Base-by-base conservation (phyloP, 306 rosid genomes). In the Lathyrus oleraceus region DNA sequence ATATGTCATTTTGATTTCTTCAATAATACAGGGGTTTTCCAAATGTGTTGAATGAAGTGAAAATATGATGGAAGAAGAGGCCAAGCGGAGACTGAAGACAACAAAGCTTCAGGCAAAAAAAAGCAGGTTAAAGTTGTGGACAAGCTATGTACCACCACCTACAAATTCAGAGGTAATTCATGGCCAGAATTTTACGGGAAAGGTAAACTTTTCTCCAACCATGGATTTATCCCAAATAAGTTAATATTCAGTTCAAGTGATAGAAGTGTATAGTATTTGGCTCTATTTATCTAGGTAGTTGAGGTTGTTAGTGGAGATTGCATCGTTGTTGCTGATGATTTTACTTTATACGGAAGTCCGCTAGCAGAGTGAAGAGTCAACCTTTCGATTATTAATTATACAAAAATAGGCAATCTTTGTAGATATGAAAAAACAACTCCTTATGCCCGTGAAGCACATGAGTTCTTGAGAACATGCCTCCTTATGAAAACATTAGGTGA, bases 221-320 rank as follows among this genome's bases (percentile, higher is more conserved):
- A 3, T 65, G 32, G 61, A 21, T 63, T 28, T 38, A 69, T 47
- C 21, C 15, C 25, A 48, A n/a, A 68, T 61, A 32, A 1, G 5
- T 45, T 27, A 65, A 44, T 12, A 32, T 52, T 52, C 21, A 32
- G 38, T 32, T 64, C 64, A 20, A 10, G 32, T 65, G 11, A 49
- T 51, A 35, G 10, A 42, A 16, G 39, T 47, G 23, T 74, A 56
- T 71, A 13, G 6, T 6, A 32, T 70, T 65, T 76, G 38, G 8
- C 43, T 64, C 21, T 27, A 42, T 61, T 79, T 49, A 69, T 79
- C 30, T 86, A 95, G 99, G 97, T 95, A 77, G 88, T 95, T 52
- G 99, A 95, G 91, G 97, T 95, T 83, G 97, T 95, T 44, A 95
- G 99, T 51, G 99, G 99, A 59, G 99, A 95, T 71, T 95, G 99